These are phyloP conservation scores for Fusarium decemcellulare DNA, from an alignment of 2,329 filamentous ascomycete genomes.

Conservation along the genomic window DNA sequence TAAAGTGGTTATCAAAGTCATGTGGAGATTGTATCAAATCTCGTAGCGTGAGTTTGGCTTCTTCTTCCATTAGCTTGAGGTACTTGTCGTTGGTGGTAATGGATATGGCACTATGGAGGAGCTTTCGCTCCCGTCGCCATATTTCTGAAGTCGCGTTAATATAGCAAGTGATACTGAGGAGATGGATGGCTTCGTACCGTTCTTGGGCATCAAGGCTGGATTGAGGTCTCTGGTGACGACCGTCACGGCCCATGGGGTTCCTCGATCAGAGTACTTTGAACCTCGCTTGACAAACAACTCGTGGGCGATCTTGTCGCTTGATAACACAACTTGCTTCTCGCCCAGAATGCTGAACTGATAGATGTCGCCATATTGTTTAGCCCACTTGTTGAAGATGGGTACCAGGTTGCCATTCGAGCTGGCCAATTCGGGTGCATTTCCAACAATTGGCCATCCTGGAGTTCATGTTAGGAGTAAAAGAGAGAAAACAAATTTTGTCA, in stretches of 20 bases:
- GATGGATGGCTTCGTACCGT: not conserved
- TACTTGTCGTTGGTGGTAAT: conserved; percentile 5
- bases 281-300: conserved; percentile 8
- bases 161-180: not conserved
- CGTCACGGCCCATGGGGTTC: conserved; percentile 1
- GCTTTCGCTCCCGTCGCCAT: conserved; percentile 12
- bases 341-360: conserved; percentile 12
- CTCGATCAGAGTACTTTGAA: conserved; percentile 5
- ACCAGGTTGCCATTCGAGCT: conserved; percentile 4
- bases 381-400: conserved; percentile 11
- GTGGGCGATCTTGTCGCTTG: conserved; percentile 5
- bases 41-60: conserved; percentile 1
- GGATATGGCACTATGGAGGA: conserved; percentile 8
- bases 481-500: no score
- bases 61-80: not conserved
- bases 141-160: not conserved
- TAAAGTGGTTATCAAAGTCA: conserved; percentile 4
- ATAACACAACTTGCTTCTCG: conserved; percentile 5
- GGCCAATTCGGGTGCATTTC: conserved; percentile 15
- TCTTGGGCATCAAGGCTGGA: not conserved
- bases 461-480: not conserved
- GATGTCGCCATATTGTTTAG: not conserved
- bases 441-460: conserved; percentile 10
- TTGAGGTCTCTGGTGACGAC: not conserved
- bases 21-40: not conserved